Evolutionary conservation across 1,284 basidiomycete species (phyloP).

Genomic region (Leccinum pseudoinsigne): DNA sequence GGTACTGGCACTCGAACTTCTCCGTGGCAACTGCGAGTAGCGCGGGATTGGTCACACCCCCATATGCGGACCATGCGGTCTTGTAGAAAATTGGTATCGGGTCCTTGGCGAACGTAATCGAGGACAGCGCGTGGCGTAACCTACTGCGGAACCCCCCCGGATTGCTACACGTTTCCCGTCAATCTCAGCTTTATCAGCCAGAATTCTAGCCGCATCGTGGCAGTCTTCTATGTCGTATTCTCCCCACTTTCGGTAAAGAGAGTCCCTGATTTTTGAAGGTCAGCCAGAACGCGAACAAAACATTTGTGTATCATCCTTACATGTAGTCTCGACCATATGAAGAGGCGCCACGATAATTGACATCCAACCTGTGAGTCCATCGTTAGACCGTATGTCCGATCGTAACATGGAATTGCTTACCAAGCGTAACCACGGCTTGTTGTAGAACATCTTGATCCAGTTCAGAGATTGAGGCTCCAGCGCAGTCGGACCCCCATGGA

Average conservation of each 20-base stretch:
- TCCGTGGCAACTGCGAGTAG: conserved; percentile 51
- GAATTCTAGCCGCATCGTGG: conserved; percentile 9
- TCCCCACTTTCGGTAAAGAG: conserved; percentile 20
- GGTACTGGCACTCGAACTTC: conserved; percentile 60
- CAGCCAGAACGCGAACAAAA: neutral
- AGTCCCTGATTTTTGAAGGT: conserved; percentile 11
- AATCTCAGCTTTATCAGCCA: neutral
- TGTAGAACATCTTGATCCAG: conserved; percentile 27
- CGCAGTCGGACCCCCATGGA: conserved; percentile 28
- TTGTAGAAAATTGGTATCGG: conserved; percentile 24
- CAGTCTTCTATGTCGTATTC: conserved; percentile 21
- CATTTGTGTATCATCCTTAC: conserved; percentile 5
- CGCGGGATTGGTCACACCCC: conserved; percentile 50
- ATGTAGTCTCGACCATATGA: conserved; percentile 24
- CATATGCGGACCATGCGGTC: conserved; percentile 45
- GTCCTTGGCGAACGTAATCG: conserved; percentile 38
- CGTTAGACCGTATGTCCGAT: neutral
- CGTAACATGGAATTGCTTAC: conserved; percentile 4
- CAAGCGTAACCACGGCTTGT: conserved; percentile 31
- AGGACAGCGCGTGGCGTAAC: conserved; percentile 54
- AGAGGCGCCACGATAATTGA: conserved; percentile 29
- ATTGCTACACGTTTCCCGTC: conserved; percentile 52
- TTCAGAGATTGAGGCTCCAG: conserved; percentile 21
- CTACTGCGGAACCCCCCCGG: conserved; percentile 59
- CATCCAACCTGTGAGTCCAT: conserved; percentile 17